phyloP scores from a whole-genome alignment of 1,139 yeast genomes.

The Suhomyces kunorum region DNA sequence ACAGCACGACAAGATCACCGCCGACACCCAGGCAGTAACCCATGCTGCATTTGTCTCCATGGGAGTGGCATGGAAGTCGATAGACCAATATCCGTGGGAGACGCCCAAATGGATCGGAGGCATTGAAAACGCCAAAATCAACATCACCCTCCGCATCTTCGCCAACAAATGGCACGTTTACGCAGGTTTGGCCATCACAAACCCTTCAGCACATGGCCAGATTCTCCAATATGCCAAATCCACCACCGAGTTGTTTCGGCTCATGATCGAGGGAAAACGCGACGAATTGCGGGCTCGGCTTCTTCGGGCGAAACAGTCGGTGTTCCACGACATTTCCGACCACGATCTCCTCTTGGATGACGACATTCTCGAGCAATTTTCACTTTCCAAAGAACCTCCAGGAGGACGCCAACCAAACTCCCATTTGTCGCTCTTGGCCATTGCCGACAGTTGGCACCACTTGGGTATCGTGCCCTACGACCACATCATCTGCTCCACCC shows the following conservation, averaged over 20 bases:
- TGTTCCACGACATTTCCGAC: conserved; percentile 65
- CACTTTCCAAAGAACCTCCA: conserved; percentile 75
- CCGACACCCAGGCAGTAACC: conserved; percentile 98
- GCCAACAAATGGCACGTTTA: conserved; percentile 98
- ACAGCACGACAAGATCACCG: conserved; percentile 92
- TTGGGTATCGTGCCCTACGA: conserved; percentile 88
- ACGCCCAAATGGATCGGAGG: conserved; percentile 89
- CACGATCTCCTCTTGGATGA: conserved; percentile 72
- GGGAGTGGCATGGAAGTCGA: conserved; percentile 95
- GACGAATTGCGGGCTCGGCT: conserved; percentile 62
- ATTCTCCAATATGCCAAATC: conserved; percentile 87
- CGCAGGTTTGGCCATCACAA: conserved; percentile 94
- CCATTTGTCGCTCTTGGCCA: conserved; percentile 82
- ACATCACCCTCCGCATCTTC: conserved; percentile 84
- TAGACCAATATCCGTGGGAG: conserved; percentile 90
- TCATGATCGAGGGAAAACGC: conserved; percentile 72
- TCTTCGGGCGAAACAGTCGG: conserved; percentile 65
- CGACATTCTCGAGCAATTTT: conserved; percentile 73
- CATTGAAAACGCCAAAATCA: conserved; percentile 91
- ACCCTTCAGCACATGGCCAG: conserved; percentile 91
- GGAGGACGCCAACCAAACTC: conserved; percentile 74
- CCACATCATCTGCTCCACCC: conserved; percentile 96
- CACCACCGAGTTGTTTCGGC: conserved; percentile 75
- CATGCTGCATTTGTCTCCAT: conserved; percentile 95
- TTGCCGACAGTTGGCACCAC: conserved; percentile 91